phyloP scores from a whole-genome alignment of 805 yeast genomes.

The Suhomyces sp. region DNA sequence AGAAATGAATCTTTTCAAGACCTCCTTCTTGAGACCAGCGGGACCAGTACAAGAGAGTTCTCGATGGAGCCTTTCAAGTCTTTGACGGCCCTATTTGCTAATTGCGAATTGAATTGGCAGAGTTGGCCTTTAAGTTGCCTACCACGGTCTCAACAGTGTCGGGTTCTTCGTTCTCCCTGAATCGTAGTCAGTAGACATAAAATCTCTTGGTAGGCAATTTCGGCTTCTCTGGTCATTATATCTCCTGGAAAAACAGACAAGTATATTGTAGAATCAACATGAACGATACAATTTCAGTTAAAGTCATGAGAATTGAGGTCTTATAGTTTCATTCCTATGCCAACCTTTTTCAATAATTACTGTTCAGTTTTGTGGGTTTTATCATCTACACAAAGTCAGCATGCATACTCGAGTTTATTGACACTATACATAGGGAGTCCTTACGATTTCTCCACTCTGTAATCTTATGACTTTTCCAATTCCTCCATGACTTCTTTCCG shows the following conservation, averaged over 20 bases:
- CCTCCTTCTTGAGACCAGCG: constrained; percentile 65
- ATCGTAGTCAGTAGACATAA: constrained; percentile 98
- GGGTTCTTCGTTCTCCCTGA: constrained; percentile 95
- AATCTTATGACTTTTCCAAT: neutral
- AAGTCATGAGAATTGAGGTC: too few species aligned
- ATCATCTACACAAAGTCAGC: neutral
- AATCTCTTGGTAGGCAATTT: constrained; percentile 93
- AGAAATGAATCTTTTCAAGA: constrained; percentile 78
- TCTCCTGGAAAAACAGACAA: constrained; percentile 98
- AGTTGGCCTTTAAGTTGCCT: constrained; percentile 82
- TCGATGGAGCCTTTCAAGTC: constrained; percentile 75
- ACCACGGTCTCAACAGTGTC: constrained; percentile 97
- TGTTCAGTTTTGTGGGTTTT: neutral
- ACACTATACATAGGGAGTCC: neutral
- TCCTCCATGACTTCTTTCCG: constrained; percentile 21
- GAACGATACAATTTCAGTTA: constrained; percentile 58
- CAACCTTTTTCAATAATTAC: neutral
- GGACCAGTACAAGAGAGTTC: constrained; percentile 74
- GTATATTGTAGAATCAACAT: constrained; percentile 92
- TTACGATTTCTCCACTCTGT: neutral
- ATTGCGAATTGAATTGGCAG: constrained; percentile 77
- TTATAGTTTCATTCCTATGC: neutral
- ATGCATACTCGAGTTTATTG: neutral
- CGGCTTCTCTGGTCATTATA: constrained; percentile 95
- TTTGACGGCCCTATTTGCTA: constrained; percentile 52